Evolutionary conservation across 208 protist species (phyloP), one percentile per base, ranked within the genome.

Genomic region (Leishmania guyanensis): DNA sequence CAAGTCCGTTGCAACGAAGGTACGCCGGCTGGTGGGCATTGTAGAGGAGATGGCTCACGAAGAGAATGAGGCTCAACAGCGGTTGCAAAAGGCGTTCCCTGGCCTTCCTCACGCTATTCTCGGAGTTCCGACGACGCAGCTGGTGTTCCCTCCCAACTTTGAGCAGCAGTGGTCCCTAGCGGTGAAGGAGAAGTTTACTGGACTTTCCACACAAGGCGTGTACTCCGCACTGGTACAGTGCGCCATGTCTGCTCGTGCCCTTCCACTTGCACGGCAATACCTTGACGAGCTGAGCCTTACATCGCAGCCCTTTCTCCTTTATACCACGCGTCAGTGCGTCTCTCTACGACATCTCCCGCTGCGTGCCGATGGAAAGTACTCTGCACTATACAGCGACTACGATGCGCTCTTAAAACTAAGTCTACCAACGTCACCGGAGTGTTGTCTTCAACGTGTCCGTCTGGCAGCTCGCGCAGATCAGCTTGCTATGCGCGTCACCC

Each of bases 271-370:
- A 39, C 68, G 73, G 39, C 74, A 79, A 33, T 80, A 90, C 69
- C 75, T 66, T 9, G 87, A 90, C 80, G 84, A 89, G 70, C 51
- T 75, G 22, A 73, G 84, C 12, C 82, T 90, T 10, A 39, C 77
- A 1, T 51, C 66, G 39, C 81, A 91, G 69, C 90, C 90, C 0
- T 87, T 85, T 60, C 86, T 93, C 26, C 76, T 90, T 14, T 93
- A 93, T 69, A 73, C 86, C 14, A 70, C 78, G 5, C 87, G 90
- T 6, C 84, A 87, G 58, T 89, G 86, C 58, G 83, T 93, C 29
- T 82, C 82, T 16, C 83, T 93, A 12, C 87, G 86, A 5, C 84
- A 91, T 54, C 56, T 93, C 2, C 84, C 81, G 0, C 76, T 93
- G n/a, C 65, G 84, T 1, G 78, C 66, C 43, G 90, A 93, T 77